Evolutionary conservation across 148 eudicot genomes (phyloP).

Genomic region (Pharnaceum exiguum): DNA sequence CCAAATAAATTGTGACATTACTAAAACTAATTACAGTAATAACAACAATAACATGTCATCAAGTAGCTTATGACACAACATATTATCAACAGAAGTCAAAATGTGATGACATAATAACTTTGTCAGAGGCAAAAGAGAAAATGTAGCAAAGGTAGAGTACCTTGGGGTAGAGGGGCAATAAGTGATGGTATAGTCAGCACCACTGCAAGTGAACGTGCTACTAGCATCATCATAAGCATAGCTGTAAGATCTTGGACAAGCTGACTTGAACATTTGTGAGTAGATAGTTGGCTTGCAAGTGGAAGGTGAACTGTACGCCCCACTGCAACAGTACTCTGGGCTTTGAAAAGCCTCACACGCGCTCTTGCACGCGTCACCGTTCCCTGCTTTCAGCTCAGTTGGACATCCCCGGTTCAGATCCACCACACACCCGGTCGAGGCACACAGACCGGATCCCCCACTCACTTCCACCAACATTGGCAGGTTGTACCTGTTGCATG

Average conservation of each 20-base stretch:
- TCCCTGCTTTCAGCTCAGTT: slow-evolving; percentile 44
- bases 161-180: slow-evolving; percentile 78
- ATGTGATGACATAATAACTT: no score
- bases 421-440: slow-evolving; percentile 62
- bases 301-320: slow-evolving; percentile 62
- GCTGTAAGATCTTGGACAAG: slow-evolving; percentile 77
- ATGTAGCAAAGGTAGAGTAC: slow-evolving; percentile 24
- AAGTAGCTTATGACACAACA: no score
- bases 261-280: slow-evolving; percentile 68
- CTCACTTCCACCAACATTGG: slow-evolving; percentile 61
- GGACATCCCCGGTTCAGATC: slow-evolving; percentile 82
- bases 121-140: no score
- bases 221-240: slow-evolving; percentile 87
- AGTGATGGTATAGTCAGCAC: slow-evolving; percentile 73
- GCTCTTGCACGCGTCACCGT: slow-evolving; percentile 78
- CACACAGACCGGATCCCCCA: slow-evolving; percentile 73
- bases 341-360: slow-evolving; percentile 83
- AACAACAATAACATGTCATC: no score
- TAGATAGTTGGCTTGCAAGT: slow-evolving; percentile 63
- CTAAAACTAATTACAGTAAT: no score
- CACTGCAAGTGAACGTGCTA: slow-evolving; percentile 71
- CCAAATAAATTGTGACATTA: no score
- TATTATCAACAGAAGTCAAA: no score
- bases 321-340: slow-evolving; percentile 82
- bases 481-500: slow-evolving; percentile 37